Conservation (phyloP, 805 yeast species). For the Kluyveromyces starmeri region DNA sequence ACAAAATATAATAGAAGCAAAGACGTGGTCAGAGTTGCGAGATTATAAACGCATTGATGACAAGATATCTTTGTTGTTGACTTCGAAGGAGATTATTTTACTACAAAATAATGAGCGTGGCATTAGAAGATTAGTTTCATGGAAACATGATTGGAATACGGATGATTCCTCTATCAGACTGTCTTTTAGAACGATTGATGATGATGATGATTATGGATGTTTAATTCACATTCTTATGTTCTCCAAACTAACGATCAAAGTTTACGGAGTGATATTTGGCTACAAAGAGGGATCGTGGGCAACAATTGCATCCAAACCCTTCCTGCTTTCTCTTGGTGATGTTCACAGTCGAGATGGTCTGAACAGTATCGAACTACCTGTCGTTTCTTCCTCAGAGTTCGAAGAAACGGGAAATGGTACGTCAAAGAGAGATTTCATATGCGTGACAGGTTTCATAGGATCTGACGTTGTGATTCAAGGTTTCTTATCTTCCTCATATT, state of each 20-base stretch:
- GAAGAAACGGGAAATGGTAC: background rate
- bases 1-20: constrained; percentile 37
- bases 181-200: background rate
- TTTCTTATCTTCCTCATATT: background rate
- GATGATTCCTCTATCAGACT: constrained; percentile 41
- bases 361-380: constrained; percentile 1
- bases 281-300: background rate
- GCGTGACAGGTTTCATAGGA: constrained; percentile 1
- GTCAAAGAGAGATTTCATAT: background rate
- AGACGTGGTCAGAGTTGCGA: constrained; percentile 43
- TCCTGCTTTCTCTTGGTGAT: background rate
- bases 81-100: constrained; percentile 59
- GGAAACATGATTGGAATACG: constrained; percentile 61
- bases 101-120: constrained; percentile 29
- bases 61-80: constrained; percentile 42
- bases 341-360: background rate
- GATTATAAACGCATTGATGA: constrained; percentile 34
- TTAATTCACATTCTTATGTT: background rate
- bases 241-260: constrained; percentile 1
- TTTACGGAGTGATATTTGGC: background rate
- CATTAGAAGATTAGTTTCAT: constrained; percentile 46
- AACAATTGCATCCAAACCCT: background rate
- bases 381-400: constrained; percentile 1
- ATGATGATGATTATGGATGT: background rate
- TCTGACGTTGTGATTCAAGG: constrained; percentile 1